Base-by-base conservation (phyloP, 2,329 filamentous ascomycete genomes). In the Nigrograna mackinnonii region DNA sequence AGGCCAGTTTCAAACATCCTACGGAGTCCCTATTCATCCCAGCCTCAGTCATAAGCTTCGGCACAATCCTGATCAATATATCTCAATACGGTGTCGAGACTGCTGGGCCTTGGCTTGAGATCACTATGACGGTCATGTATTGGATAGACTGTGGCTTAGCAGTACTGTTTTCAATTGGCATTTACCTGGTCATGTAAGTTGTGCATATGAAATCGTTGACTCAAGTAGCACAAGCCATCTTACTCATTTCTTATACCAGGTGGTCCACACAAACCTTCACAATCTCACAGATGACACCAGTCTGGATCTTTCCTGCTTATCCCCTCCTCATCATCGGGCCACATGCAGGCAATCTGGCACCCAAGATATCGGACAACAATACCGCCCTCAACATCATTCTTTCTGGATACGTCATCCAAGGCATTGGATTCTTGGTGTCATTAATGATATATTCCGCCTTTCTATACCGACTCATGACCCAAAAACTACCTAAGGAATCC, bases 221-320 rank as follows among this genome's bases (percentile, higher is more conserved):
- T n/a, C n/a, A n/a, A n/a, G n/a, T n/a, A n/a, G n/a, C n/a, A n/a
- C n/a, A n/a, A n/a, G n/a, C n/a, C n/a, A n/a, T n/a, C n/a, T n/a
- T 36, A 19, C n/a, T 28, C 24, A 28, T 9, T 28, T n/a, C n/a
- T n/a, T n/a, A n/a, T n/a, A n/a, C 3, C 38, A 82, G 79, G 55
- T 85, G 82, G 82, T 82, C 79, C 2, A 85, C 81, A 0, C 79
- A 81, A 46, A 82, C 79, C 2, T 84, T 83, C 54, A 84, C 89
- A 0, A 88, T 94, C 35, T 85, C 88, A 22, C 84, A 84, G 39
- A 94, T 95, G 89, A 94, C 89, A 0, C 89, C 89, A 0, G 83
- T 90, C 14, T 94, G 89, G 89, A 90, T 92, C 41, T 94, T 94
- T 52, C 89, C 89, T 0, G 88, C 86, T 1, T 95, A 95, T 51